Evolutionary conservation across 495 filamentous ascomycete genomes (phyloP).

Genomic region (Neurospora terricola): DNA sequence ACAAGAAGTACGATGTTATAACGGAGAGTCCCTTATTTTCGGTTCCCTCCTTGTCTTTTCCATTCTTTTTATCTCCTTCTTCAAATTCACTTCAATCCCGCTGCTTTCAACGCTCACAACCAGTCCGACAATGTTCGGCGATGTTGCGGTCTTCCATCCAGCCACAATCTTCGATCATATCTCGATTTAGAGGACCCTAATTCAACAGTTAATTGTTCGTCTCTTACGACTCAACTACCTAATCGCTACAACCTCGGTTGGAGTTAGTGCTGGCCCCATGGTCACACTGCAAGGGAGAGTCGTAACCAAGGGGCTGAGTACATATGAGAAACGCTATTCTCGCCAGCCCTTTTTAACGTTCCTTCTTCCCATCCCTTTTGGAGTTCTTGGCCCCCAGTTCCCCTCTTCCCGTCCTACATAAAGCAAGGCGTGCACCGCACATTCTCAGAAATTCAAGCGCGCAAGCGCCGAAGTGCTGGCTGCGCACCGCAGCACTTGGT

Average conservation of each 20-base stretch:
- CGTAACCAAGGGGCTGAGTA: neutral
- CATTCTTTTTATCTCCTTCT: neutral
- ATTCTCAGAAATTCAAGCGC: neutral
- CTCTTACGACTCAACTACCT: neutral
- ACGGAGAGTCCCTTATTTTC: neutral
- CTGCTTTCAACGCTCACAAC: neutral
- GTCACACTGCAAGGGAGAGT: neutral
- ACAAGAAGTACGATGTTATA: neutral
- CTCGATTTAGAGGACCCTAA: neutral
- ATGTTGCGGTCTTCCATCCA: neutral
- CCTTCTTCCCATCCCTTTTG: neutral
- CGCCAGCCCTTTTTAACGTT: neutral
- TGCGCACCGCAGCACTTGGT: neutral
- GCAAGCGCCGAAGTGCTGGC: neutral
- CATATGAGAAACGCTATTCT: neutral
- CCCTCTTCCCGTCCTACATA: neutral
- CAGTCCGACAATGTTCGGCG: neutral
- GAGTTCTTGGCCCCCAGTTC: neutral
- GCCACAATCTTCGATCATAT: neutral
- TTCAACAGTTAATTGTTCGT: neutral
- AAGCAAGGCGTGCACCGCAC: neutral
- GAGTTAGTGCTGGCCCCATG: neutral
- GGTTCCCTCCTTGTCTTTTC: neutral
- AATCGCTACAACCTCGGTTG: neutral
- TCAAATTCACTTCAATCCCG: neutral